Conservation (phyloP, 257 asterid genomes). For the Penstemon newberryi region DNA sequence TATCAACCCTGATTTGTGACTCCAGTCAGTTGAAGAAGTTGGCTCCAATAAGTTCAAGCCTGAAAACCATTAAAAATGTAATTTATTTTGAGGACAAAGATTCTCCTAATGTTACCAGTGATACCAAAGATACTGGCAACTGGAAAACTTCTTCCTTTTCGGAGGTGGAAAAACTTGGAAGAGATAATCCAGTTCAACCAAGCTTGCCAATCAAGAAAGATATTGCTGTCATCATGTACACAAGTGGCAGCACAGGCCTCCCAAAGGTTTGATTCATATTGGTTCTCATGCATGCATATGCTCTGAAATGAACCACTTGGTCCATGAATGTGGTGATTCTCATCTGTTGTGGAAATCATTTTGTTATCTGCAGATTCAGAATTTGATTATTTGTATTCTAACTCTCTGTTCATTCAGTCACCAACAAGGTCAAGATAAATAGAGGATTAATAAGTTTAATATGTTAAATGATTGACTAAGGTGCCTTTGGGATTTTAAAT, state of each 20-base stretch:
- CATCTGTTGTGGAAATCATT: slow-evolving; percentile 23
- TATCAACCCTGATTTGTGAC: slow-evolving; percentile 80
- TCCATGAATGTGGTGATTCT: slow-evolving; percentile 23
- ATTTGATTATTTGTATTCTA: slow-evolving; percentile 15
- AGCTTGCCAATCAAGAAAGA: slow-evolving; percentile 72
- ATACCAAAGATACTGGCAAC: slow-evolving; percentile 37
- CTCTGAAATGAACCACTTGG: slow-evolving; percentile 11
- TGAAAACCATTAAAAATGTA: slow-evolving; percentile 56
- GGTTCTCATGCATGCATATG: slow-evolving; percentile 18
- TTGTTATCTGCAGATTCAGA: slow-evolving; percentile 15
- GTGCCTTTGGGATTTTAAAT: slow-evolving; percentile 12
- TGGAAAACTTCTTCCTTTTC: slow-evolving; percentile 65
- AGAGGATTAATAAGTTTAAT: slow-evolving; percentile 6
- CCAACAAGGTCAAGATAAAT: slow-evolving; percentile 1
- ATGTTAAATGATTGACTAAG: slow-evolving; percentile 8
- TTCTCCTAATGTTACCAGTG: slow-evolving; percentile 40
- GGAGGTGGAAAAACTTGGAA: slow-evolving; percentile 80
- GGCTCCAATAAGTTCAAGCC: slow-evolving; percentile 58
- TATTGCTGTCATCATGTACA: slow-evolving; percentile 87
- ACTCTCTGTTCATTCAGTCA: not conserved
- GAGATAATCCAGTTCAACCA: slow-evolving; percentile 49
- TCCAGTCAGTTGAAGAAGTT: slow-evolving; percentile 74
- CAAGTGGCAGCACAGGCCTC: slow-evolving; percentile 96
- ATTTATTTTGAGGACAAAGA: slow-evolving; percentile 70
- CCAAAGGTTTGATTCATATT: slow-evolving; percentile 64